Conservation (phyloP, 257 asterid species). For the Lycium barbarum region DNA sequence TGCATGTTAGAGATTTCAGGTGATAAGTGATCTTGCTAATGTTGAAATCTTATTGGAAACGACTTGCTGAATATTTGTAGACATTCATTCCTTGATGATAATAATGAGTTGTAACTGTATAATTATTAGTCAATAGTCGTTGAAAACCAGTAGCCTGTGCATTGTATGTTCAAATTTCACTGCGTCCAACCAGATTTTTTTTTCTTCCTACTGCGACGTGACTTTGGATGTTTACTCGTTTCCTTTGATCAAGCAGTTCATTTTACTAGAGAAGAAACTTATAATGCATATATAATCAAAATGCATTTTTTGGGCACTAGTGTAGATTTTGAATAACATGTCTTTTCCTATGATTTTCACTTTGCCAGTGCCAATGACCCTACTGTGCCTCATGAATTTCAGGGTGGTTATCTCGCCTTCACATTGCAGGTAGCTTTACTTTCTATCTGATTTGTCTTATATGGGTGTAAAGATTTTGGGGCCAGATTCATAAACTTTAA, state of each 20-base stretch:
- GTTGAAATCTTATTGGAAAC: background rate
- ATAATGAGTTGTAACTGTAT: background rate
- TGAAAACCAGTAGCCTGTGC: background rate
- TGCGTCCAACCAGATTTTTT: conserved; percentile 11
- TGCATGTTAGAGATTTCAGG: conserved; percentile 99
- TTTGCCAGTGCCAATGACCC: conserved; percentile 69
- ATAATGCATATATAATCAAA: background rate
- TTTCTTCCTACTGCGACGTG: conserved; percentile 11
- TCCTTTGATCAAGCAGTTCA: background rate
- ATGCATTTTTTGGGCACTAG: conserved; percentile 18
- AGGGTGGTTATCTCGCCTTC: conserved; percentile 93
- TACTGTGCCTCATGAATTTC: conserved; percentile 72
- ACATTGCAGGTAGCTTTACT: conserved; percentile 62
- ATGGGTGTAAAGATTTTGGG: background rate
- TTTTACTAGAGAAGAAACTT: conserved; percentile 16
- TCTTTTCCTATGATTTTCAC: conserved; percentile 31
- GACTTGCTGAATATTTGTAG: background rate
- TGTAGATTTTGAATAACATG: conserved; percentile 17
- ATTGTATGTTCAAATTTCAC: background rate
- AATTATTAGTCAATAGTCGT: background rate
- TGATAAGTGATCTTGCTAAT: conserved; percentile 37
- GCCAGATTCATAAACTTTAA: background rate
- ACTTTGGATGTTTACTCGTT: background rate
- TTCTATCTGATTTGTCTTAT: background rate
- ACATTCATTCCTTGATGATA: background rate